Evolutionary conservation across 257 asterid species (phyloP).

Genomic region (Fraxinus excelsior): DNA sequence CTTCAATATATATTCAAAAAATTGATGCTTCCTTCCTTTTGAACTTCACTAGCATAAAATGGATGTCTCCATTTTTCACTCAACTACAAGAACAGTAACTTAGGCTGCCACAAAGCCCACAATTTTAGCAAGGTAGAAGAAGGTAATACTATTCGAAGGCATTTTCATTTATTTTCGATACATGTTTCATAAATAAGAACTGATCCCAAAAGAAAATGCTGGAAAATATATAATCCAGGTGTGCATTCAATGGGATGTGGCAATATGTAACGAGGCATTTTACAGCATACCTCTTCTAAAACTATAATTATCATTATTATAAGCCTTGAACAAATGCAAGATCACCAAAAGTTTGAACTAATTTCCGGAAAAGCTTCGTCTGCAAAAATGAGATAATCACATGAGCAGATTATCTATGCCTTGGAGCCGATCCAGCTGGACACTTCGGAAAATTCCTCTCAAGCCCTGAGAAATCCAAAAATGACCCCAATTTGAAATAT

Average conservation of each 20-base stretch:
- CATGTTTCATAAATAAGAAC: background rate
- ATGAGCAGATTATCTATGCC: background rate
- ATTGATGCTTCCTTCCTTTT: no score
- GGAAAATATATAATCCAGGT: background rate
- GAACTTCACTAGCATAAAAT: background rate
- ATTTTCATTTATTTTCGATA: background rate
- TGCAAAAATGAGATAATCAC: background rate
- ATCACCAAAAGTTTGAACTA: background rate
- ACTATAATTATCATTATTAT: background rate
- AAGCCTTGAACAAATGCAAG: background rate
- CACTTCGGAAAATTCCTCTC: constrained; percentile 12
- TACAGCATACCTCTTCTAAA: background rate
- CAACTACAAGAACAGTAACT: background rate
- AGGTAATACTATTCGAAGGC: background rate
- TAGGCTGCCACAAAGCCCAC: background rate
- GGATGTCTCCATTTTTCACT: background rate
- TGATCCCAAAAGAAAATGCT: background rate
- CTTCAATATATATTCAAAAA: no score
- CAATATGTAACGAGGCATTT: background rate
- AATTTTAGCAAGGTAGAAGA: background rate
- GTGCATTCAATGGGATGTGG: background rate
- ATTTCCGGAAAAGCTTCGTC: background rate
- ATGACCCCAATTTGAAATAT: background rate
- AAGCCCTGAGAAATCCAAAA: constrained; percentile 37
- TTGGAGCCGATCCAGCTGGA: background rate